These are phyloP conservation scores for Ceratobasidium sp. DNA, from an alignment of 1,284 basidiomycete genomes.

Conservation along the genomic window DNA sequence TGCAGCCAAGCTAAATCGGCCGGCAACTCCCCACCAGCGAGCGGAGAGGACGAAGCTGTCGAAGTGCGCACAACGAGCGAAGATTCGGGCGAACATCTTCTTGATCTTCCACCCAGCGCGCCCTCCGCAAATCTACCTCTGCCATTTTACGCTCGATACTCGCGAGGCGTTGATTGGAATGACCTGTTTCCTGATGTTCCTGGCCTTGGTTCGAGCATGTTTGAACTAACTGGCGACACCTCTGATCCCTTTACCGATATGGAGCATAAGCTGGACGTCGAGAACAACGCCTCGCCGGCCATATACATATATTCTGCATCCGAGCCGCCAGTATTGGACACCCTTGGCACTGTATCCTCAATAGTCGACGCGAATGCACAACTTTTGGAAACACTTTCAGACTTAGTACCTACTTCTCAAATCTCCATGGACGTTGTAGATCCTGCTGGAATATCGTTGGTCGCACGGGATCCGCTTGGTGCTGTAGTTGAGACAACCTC, in stretches of 20 bases:
- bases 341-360: neutral
- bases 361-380: neutral
- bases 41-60: neutral
- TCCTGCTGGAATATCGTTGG: neutral
- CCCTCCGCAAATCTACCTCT: neutral
- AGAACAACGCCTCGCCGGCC: neutral
- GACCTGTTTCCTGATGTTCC: neutral
- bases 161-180: neutral
- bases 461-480: neutral
- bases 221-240: neutral
- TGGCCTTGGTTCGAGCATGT: neutral
- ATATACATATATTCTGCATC: neutral
- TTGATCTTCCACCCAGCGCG: neutral
- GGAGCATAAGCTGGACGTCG: neutral
- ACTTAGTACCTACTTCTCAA: neutral
- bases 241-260: neutral
- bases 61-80: neutral
- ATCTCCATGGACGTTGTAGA: neutral
- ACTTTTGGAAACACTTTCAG: neutral
- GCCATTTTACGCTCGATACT: neutral
- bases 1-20: conserved; percentile 48
- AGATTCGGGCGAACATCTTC: neutral
- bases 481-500: neutral
- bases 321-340: neutral
- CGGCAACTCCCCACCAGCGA: conserved; percentile 50